Evolutionary conservation across 179 eudicot species (phyloP).

Genomic region (Silene coronaria): DNA sequence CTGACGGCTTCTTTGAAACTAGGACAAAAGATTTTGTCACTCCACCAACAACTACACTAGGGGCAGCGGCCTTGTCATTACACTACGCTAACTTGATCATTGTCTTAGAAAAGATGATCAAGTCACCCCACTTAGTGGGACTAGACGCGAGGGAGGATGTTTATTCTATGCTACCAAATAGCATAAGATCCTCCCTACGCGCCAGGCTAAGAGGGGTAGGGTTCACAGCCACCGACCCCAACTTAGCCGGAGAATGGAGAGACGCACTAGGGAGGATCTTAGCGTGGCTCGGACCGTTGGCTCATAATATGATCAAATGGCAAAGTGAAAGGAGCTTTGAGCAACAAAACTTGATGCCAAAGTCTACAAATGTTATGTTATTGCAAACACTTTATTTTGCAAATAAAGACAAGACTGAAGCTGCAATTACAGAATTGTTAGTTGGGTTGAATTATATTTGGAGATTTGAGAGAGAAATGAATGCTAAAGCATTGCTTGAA

Average conservation of each 20-base stretch:
- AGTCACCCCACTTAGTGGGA: constrained; percentile 76
- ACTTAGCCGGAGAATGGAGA: constrained; percentile 76
- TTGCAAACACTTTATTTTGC: constrained; percentile 72
- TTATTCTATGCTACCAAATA: constrained; percentile 69
- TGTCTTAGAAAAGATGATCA: constrained; percentile 79
- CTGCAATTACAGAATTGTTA: constrained; percentile 81
- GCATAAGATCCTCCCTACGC: constrained; percentile 55
- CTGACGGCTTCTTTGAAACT: constrained; percentile 40
- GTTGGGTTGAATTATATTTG: constrained; percentile 92
- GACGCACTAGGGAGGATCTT: constrained; percentile 73
- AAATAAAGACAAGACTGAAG: constrained; percentile 65
- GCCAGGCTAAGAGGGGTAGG: constrained; percentile 70
- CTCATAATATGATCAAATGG: constrained; percentile 95
- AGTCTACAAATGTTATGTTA: constrained; percentile 47
- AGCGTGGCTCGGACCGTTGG: constrained; percentile 72
- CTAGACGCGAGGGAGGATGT: constrained; percentile 82
- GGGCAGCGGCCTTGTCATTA: constrained; percentile 61
- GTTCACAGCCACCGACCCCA: constrained; percentile 68
- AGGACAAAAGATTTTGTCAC: constrained; percentile 39
- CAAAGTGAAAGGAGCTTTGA: constrained; percentile 90
- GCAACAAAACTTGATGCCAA: constrained; percentile 61
- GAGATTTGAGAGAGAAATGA: constrained; percentile 92
- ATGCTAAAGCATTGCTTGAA: constrained; percentile 73
- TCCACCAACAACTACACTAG: constrained; percentile 58
- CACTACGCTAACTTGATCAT: constrained; percentile 86